Conservation (phyloP, 768 basidiomycete species). For the Tephrocybe sp. region DNA sequence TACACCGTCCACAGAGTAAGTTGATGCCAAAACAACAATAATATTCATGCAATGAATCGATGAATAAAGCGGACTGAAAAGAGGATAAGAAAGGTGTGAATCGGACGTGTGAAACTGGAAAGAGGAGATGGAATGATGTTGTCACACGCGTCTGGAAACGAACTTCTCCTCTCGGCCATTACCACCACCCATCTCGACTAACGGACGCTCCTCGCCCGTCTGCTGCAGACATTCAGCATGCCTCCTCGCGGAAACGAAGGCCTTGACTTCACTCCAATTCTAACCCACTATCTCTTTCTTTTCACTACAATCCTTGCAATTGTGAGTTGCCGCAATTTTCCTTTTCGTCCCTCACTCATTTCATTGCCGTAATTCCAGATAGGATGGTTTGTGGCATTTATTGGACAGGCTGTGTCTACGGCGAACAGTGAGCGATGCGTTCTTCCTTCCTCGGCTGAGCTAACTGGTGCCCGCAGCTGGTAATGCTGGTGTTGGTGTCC, state of each 20-base stretch:
- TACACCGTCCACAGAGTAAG: background rate
- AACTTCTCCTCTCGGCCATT: constrained; percentile 1
- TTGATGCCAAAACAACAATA: background rate
- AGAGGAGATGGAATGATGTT: constrained; percentile 1
- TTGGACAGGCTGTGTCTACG: constrained; percentile 67
- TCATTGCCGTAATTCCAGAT: constrained; percentile 42
- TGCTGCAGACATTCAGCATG: constrained; percentile 27
- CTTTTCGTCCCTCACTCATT: constrained; percentile 19
- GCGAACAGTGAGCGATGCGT: constrained; percentile 43
- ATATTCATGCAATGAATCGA: no score
- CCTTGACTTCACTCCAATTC: constrained; percentile 86
- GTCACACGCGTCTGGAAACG: constrained; percentile 11
- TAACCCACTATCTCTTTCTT: constrained; percentile 90
- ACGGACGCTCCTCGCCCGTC: constrained; percentile 5
- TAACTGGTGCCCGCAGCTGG: constrained; percentile 29
- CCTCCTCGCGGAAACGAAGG: constrained; percentile 61
- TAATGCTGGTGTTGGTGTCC: constrained; percentile 51
- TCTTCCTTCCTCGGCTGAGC: background rate
- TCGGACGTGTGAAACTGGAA: constrained; percentile 2
- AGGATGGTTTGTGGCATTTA: constrained; percentile 78
- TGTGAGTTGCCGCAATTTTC: constrained; percentile 43
- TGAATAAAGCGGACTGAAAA: background rate
- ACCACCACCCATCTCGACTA: constrained; percentile 1
- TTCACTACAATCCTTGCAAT: constrained; percentile 82
- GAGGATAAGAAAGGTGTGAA: background rate